These are phyloP conservation scores for Bertia moriformis DNA, from an alignment of 2,329 filamentous ascomycete genomes.

Conservation along the genomic window DNA sequence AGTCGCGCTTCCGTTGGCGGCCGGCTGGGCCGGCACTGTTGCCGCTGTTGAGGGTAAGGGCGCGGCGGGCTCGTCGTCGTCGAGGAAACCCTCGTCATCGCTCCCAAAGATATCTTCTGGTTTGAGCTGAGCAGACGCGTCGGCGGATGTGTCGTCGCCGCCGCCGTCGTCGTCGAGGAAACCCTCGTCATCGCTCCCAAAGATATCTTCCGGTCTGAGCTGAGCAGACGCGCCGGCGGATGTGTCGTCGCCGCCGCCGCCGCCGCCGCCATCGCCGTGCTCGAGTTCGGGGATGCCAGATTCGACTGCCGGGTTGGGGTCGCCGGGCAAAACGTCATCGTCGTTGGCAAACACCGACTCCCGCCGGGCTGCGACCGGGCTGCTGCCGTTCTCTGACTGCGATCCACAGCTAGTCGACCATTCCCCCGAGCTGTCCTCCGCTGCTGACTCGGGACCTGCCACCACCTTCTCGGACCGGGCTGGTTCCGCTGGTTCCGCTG, in stretches of 20 bases:
- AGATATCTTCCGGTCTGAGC: constrained; percentile 49
- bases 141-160: constrained; percentile 38
- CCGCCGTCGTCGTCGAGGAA: constrained; percentile 71
- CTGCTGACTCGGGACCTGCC: no score
- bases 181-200: constrained; percentile 74
- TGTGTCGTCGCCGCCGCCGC: no score
- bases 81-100: constrained; percentile 73
- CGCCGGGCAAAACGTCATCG: constrained; percentile 29
- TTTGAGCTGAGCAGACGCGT: constrained; percentile 35
- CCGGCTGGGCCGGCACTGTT: constrained; percentile 1
- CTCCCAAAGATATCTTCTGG: constrained; percentile 59
- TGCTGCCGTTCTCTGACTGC: no score
- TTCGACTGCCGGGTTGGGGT: not conserved
- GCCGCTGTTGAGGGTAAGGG: constrained; percentile 9
- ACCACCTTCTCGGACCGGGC: no score
- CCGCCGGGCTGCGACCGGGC: no score
- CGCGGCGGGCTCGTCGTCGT: constrained; percentile 45
- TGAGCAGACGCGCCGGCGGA: constrained; percentile 24
- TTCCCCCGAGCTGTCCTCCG: no score
- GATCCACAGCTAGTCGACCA: no score
- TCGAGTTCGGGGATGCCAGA: no score
- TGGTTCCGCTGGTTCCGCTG: no score
- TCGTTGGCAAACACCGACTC: constrained; percentile 67
- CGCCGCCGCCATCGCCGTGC: no score
- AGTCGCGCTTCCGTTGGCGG: no score